Conservation (phyloP, 1,284 basidiomycete genomes). For the Violaceomyces palustris region DNA sequence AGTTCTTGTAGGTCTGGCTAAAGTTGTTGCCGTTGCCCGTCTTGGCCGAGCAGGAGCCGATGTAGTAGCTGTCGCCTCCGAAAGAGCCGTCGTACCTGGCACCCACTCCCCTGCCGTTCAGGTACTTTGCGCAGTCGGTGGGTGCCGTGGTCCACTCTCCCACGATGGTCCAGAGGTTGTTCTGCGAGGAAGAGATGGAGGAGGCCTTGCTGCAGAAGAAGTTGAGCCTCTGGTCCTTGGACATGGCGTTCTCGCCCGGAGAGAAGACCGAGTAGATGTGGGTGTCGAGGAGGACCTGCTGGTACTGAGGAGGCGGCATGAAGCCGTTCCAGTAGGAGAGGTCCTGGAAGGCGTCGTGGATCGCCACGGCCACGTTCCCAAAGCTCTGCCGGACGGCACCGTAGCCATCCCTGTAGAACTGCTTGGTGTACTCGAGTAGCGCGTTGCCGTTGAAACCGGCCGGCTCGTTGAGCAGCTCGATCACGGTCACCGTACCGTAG, state of each 20-base stretch:
- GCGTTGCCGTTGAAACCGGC: conserved; percentile 21
- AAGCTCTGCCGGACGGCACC: conserved; percentile 23
- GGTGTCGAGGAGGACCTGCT: conserved; percentile 70
- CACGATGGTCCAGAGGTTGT: conserved; percentile 43
- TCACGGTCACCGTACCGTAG: conserved; percentile 38
- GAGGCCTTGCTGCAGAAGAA: conserved; percentile 31
- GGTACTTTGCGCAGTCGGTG: conserved; percentile 79
- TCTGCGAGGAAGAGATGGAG: conserved; percentile 21
- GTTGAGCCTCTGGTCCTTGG: conserved; percentile 29
- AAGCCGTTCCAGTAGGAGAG: conserved; percentile 70
- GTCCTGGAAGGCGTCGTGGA: conserved; percentile 81
- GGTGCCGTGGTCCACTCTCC: conserved; percentile 58
- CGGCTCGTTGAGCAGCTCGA: conserved; percentile 50
- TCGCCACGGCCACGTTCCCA: conserved; percentile 55
- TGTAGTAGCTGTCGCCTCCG: conserved; percentile 43
- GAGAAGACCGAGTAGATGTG: conserved; percentile 51
- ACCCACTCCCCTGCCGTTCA: conserved; percentile 63
- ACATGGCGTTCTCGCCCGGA: conserved; percentile 17
- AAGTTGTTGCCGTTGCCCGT: conserved; percentile 71
- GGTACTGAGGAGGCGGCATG: conserved; percentile 58
- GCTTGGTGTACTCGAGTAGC: conserved; percentile 19
- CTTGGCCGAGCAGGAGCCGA: conserved; percentile 70
- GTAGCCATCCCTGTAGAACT: conserved; percentile 32
- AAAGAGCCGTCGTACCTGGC: conserved; percentile 74
- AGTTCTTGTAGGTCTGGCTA: conserved; percentile 72